Base-by-base conservation (phyloP, 2,329 filamentous ascomycete species). In the Arthrobotrys iridis region DNA sequence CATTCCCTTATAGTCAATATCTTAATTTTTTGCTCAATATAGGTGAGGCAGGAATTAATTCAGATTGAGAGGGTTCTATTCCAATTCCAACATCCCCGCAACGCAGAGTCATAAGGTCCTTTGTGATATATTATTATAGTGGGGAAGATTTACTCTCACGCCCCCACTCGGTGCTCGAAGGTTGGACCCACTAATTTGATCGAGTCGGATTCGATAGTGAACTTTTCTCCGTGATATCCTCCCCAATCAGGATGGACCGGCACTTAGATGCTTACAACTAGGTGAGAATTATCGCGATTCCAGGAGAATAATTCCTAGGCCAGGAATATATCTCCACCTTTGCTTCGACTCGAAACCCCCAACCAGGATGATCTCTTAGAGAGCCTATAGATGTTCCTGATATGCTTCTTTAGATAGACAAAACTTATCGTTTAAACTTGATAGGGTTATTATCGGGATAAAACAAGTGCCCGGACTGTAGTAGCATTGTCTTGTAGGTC, bases 51-150 rank as follows among this genome's bases (percentile, higher is more conserved):
- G 15, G 50, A 55, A 37, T 55, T 37, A 55, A 55, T 55, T 55
- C 50, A 73, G 50, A 63, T 48, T 64, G 59, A 59, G 58, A 59
- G 41, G 45, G 37, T 22, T 15, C 11, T 13, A n/a, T 40, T 13
- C 35, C 43, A 57, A 57, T 74, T 74, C 48, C 68, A 74, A 74
- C 70, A 60, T 67, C 70, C 70, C 62, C 60, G 60, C 70, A 74
- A 74, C 70, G 35, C 68, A 71, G 26, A 3, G 8, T 45, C 28
- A 35, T 52, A 20, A 50, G 46, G 33, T 48, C 48, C 48, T 48
- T 40, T 73, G 35, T 73, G 18, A 58, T 22, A 58, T 55, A 24
- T 37, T 55, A 45, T 45, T 52, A 65, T 62, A 35, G 40, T 48
- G 33, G 37, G 55, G 55, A 59, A 7, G 4, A 22, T 18, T 43